These are phyloP conservation scores for Heterobasidion parviporum DNA, from an alignment of 1,284 basidiomycete genomes.

Conservation along the genomic window DNA sequence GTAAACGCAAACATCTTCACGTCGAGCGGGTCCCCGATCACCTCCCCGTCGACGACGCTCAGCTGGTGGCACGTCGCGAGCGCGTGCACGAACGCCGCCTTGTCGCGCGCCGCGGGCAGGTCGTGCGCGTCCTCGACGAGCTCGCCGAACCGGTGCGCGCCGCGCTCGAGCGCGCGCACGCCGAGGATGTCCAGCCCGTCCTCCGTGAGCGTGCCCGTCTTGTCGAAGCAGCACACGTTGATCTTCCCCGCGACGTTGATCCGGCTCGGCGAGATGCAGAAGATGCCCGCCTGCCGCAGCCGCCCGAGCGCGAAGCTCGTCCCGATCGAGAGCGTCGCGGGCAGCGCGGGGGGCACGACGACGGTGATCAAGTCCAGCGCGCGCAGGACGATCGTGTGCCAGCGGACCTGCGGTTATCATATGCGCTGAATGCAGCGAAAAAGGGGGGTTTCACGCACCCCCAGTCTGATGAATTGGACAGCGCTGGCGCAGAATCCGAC, in stretches of 20 bases:
- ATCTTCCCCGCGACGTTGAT: constrained; percentile 97
- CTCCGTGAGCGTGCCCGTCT: constrained; percentile 97
- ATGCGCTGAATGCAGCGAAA: constrained; percentile 1
- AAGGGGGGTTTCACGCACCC: constrained; percentile 36
- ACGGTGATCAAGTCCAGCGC: constrained; percentile 97
- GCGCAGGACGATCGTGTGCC: constrained; percentile 88
- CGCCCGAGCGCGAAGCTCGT: constrained; percentile 93
- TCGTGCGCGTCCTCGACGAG: constrained; percentile 85
- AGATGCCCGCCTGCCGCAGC: constrained; percentile 76
- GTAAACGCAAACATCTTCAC: constrained; percentile 98
- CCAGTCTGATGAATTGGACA: constrained; percentile 87
- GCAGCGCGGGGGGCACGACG: constrained; percentile 95
- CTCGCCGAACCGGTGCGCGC: constrained; percentile 79
- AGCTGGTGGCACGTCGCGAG: constrained; percentile 95
- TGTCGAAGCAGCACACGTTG: constrained; percentile 99
- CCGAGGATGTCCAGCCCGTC: constrained; percentile 97
- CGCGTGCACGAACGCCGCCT: constrained; percentile 85
- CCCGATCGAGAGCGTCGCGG: constrained; percentile 95
- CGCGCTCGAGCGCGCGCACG: constrained; percentile 76
- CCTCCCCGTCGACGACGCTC: constrained; percentile 84
- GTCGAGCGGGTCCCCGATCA: constrained; percentile 94
- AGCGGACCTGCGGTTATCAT: constrained; percentile 52
- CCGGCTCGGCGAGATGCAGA: constrained; percentile 94
- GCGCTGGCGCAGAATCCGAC: constrained; percentile 87
- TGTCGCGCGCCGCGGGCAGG: constrained; percentile 64